These are phyloP conservation scores for Alternaria solani DNA, from an alignment of 2,329 filamentous ascomycete species.

Conservation along the genomic window DNA sequence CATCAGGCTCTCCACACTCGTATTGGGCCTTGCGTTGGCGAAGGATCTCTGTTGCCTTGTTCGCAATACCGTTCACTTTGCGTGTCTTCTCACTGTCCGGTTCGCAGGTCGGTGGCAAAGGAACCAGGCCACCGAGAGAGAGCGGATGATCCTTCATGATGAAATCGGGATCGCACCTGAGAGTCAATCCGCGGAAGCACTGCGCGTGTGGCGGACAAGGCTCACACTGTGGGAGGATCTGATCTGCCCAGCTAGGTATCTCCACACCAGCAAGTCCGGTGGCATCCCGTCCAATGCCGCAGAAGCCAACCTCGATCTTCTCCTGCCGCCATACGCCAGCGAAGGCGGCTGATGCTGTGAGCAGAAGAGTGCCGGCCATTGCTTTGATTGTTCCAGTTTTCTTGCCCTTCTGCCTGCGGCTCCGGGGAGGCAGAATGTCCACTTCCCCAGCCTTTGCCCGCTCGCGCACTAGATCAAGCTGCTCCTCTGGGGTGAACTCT, in stretches of 20 bases:
- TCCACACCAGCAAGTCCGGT: slow-evolving; percentile 66
- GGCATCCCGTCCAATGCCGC: slow-evolving; percentile 75
- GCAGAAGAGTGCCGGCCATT: slow-evolving; percentile 74
- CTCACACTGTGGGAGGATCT: slow-evolving; percentile 83
- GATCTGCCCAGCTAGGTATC: slow-evolving; percentile 76
- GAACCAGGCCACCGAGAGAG: slow-evolving; percentile 79
- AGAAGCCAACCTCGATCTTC: slow-evolving; percentile 96
- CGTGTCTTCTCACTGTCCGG: slow-evolving; percentile 92
- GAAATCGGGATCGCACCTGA: slow-evolving; percentile 86
- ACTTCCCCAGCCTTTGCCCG: slow-evolving; percentile 65
- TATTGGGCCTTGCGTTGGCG: slow-evolving; percentile 85
- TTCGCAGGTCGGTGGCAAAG: slow-evolving; percentile 89
- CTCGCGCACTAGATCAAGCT: slow-evolving; percentile 76
- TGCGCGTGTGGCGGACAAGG: slow-evolving; percentile 89
- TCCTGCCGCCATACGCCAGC: slow-evolving; percentile 89
- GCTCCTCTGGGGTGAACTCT: slow-evolving; percentile 93
- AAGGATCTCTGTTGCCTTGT: slow-evolving; percentile 86
- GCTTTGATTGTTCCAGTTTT: slow-evolving; percentile 63
- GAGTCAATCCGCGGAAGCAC: slow-evolving; percentile 80
- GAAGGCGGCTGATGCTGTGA: slow-evolving; percentile 75
- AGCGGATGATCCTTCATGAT: slow-evolving; percentile 85
- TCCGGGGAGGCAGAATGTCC: slow-evolving; percentile 56
- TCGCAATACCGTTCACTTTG: slow-evolving; percentile 84
- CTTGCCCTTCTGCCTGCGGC: slow-evolving; percentile 44
- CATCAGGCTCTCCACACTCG: slow-evolving; percentile 82